phyloP scores from a whole-genome alignment of 1,139 yeast species.

The Zygosaccharomyces pseudobailii region DNA sequence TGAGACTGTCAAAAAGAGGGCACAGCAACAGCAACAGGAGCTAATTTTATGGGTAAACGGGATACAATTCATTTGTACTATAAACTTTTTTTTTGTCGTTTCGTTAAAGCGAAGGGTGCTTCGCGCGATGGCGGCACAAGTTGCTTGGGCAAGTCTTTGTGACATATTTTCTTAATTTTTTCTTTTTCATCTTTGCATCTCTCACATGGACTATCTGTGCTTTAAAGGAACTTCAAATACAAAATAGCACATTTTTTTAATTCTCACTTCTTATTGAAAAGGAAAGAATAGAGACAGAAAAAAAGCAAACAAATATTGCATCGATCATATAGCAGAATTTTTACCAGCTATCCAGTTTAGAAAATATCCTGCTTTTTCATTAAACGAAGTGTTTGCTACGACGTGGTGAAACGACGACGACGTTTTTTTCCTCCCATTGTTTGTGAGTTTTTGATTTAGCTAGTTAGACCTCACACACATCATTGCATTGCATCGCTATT shows the following conservation, averaged over 20 bases:
- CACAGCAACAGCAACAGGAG: slow-evolving; percentile 1
- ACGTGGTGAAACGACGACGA: background rate
- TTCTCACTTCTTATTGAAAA: too few species aligned
- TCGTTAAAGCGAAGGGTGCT: too few species aligned
- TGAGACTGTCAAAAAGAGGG: slow-evolving; percentile 15
- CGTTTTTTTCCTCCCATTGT: background rate
- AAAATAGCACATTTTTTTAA: too few species aligned
- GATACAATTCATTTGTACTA: background rate
- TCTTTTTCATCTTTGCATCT: too few species aligned
- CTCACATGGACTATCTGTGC: too few species aligned
- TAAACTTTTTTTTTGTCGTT: background rate
- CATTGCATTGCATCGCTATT: background rate
- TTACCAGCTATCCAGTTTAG: background rate
- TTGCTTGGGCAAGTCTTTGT: background rate
- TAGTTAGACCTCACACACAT: background rate
- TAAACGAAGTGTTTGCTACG: background rate
- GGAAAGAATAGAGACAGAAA: background rate
- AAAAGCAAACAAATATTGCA: background rate
- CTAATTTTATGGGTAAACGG: background rate
- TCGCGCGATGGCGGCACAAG: background rate
- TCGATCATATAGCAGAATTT: background rate
- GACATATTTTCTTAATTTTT: background rate
- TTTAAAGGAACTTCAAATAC: too few species aligned
- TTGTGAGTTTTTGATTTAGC: background rate
- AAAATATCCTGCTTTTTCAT: background rate